Percentiles rank a stretch among this genome's conserved stretches.
Evolutionary conservation across 2,329 filamentous ascomycete species (phyloP).

Genomic region (Lachnellula willkommii): DNA sequence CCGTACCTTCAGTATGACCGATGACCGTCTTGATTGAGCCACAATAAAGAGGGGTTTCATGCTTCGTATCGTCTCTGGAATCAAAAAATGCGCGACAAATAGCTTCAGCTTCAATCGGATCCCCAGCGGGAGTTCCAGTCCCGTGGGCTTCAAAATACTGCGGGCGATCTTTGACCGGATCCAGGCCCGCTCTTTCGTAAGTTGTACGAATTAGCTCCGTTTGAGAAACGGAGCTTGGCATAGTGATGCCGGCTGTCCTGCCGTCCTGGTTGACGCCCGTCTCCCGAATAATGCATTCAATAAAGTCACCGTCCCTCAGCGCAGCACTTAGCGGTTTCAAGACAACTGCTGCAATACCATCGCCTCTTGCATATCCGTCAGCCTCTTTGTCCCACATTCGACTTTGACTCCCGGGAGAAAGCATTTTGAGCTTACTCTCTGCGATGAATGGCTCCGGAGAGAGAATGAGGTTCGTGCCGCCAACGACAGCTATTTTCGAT

Average conservation of each 20-base stretch:
- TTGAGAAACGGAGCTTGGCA: conserved; percentile 45
- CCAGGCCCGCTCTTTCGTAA: conserved; percentile 40
- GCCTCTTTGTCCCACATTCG: conserved; percentile 33
- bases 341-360: conserved; percentile 53
- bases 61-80: too few relatives aligned
- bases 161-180: conserved; percentile 34
- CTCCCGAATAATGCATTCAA: conserved; percentile 47
- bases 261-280: conserved; percentile 42
- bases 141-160: conserved; percentile 47
- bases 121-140: conserved; percentile 36
- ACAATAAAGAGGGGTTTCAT: neutral
- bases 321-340: conserved; percentile 47
- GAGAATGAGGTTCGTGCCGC: conserved; percentile 17
- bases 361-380: conserved; percentile 28
- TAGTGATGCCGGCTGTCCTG: conserved; percentile 48
- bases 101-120: conserved; percentile 40
- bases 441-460: conserved; percentile 30
- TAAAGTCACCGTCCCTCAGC: conserved; percentile 42
- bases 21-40: conserved; percentile 22
- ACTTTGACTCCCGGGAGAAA: conserved; percentile 27
- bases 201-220: conserved; percentile 20
- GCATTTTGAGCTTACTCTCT: conserved; percentile 38
- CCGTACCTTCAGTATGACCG: conserved; percentile 23
- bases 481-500: conserved; percentile 10
- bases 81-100: conserved; percentile 24